Base-by-base conservation (phyloP, 164 flowering plant genomes). In the Houttuynia cordata region DNA sequence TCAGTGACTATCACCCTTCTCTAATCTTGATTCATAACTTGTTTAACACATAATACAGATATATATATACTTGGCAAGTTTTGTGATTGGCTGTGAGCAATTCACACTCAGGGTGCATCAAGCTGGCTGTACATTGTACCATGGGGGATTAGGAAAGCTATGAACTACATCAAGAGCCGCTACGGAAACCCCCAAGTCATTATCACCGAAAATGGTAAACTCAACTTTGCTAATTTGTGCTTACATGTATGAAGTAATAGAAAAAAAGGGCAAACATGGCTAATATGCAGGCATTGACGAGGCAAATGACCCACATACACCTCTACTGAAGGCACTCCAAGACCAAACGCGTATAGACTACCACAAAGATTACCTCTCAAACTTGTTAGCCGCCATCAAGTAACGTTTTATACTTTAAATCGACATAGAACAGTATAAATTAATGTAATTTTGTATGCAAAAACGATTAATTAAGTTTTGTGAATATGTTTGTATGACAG, bases 231-330 rank as follows among this genome's bases (percentile, higher is more conserved):
- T 22, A 42, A 21, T 21, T 1, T 10, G 21, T 59, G 15, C 45
- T 15, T 4, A 3, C 22, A 24, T 22, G n/a, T 47, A 1, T 49
- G 21, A n/a, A 19, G 14, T 9, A n/a, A 0, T 21, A n/a, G 23
- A n/a, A 17, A 41, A 3, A 23, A 18, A 4, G n/a, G n/a, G n/a
- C n/a, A n/a, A n/a, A n/a, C n/a, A n/a, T n/a, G n/a, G n/a, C n/a
- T n/a, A n/a, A n/a, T 40, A 39, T 61, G n/a, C 71, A 91, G 96
- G 98, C 24, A 83, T 88, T 86, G 95, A 88, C 77, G 98, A 88
- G 64, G 88, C 80, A 66, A 81, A 91, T 7, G 59, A 67, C 64
- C 73, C 65, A 34, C 53, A 61, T 19, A 50, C 68, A 45, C 79
- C 79, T 18, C 74, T 86, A 42, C 74, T 82, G 64, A 94, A 85